phyloP scores from a whole-genome alignment of 2,329 filamentous ascomycete genomes.

The Hysterium pulicare region DNA sequence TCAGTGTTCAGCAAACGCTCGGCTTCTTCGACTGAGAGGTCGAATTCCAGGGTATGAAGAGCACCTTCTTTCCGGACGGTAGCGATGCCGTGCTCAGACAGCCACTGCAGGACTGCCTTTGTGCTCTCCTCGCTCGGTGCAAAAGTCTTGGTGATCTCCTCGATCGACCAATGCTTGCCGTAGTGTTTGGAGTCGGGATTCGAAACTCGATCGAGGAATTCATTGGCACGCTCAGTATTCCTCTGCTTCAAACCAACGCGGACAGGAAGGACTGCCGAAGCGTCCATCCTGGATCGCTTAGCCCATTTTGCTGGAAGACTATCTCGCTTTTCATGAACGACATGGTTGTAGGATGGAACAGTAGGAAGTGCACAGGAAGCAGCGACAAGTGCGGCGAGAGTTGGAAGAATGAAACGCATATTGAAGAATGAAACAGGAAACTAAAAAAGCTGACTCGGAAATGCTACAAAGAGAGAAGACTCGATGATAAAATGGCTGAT shows the following conservation, averaged over 20 bases:
- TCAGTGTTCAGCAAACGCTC: slow-evolving; percentile 38
- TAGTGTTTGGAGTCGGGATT: slow-evolving; percentile 24
- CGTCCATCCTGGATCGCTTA: slow-evolving; percentile 15
- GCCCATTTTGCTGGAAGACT: slow-evolving; percentile 15
- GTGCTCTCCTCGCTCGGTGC: slow-evolving; percentile 19
- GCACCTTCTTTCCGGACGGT: slow-evolving; percentile 4
- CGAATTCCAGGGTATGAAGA: slow-evolving; percentile 32
- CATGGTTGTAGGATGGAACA: slow-evolving; percentile 11
- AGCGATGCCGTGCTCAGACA: slow-evolving; percentile 18
- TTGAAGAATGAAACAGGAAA: neutral
- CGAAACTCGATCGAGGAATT: slow-evolving; percentile 22
- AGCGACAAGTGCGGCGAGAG: slow-evolving; percentile 8
- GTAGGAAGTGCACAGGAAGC: slow-evolving; percentile 7
- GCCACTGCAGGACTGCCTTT: slow-evolving; percentile 21
- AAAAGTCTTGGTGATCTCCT: slow-evolving; percentile 24
- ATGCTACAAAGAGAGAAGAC: too few species aligned
- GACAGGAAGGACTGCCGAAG: slow-evolving; percentile 18
- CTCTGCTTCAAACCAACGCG: slow-evolving; percentile 20
- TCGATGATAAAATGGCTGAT: too few species aligned
- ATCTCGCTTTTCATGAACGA: slow-evolving; percentile 28
- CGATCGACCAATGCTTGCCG: slow-evolving; percentile 25
- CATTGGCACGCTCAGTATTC: slow-evolving; percentile 13
- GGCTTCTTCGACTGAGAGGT: slow-evolving; percentile 34
- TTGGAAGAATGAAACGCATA: slow-evolving; percentile 1
- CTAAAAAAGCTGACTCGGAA: too few species aligned